phyloP scores from a whole-genome alignment of 2,329 filamentous ascomycete species.

The Trichoderma pleuroti region DNA sequence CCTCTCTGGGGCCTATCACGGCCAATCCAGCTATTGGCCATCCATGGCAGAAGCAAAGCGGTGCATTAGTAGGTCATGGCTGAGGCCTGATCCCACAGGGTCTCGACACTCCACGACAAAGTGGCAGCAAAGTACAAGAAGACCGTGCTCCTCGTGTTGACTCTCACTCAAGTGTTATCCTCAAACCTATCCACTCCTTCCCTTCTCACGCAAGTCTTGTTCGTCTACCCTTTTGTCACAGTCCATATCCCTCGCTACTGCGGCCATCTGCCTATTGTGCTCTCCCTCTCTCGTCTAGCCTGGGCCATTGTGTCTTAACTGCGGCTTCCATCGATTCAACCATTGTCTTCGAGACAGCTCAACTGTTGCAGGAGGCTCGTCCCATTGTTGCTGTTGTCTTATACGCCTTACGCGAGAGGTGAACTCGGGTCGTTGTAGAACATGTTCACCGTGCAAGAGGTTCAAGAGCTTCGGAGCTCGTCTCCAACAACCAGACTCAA shows the following conservation, averaged over 20 bases:
- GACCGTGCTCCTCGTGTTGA: slow-evolving; percentile 26
- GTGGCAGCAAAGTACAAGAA: slow-evolving; percentile 31
- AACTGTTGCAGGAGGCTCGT: background rate
- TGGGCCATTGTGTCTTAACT: slow-evolving; percentile 13
- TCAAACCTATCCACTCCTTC: slow-evolving; percentile 21
- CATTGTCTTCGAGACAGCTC: slow-evolving; percentile 7
- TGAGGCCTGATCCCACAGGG: slow-evolving; percentile 25
- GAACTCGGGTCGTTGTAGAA: slow-evolving; percentile 5
- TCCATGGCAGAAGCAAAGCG: slow-evolving; percentile 29
- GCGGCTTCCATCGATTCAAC: background rate
- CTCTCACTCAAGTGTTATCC: slow-evolving; percentile 24
- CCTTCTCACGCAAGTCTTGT: slow-evolving; percentile 23
- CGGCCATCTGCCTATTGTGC: slow-evolving; percentile 23
- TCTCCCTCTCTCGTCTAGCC: slow-evolving; percentile 24
- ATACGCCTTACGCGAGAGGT: slow-evolving; percentile 5
- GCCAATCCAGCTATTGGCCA: slow-evolving; percentile 31
- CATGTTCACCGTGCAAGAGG: slow-evolving; percentile 18
- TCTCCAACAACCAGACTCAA: slow-evolving; percentile 18
- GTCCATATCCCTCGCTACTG: slow-evolving; percentile 27
- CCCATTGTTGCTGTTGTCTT: slow-evolving; percentile 20
- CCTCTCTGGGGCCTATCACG: slow-evolving; percentile 28
- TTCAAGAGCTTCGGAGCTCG: slow-evolving; percentile 20
- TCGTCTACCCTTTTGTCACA: slow-evolving; percentile 21
- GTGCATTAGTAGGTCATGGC: slow-evolving; percentile 28
- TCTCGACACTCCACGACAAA: slow-evolving; percentile 25